Evolutionary conservation across 2,329 filamentous ascomycete species (phyloP).

Genomic region (Didymella keratinophila): DNA sequence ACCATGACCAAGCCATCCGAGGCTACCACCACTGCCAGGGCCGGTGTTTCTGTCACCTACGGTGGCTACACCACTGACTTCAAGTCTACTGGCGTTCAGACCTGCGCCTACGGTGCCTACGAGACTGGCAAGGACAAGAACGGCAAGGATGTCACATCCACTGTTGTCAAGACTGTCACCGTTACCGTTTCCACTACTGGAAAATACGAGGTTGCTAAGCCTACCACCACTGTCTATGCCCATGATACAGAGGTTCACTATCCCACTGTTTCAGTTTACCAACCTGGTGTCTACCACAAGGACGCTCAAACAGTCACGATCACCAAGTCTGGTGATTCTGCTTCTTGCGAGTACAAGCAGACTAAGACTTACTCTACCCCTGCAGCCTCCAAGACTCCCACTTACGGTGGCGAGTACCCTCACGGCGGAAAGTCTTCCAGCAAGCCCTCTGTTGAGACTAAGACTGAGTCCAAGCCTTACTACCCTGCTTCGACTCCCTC

Average conservation of each 20-base stretch:
- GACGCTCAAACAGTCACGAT: conserved; percentile 42
- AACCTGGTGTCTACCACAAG: conserved; percentile 41
- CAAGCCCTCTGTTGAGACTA: not conserved
- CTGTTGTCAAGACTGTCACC: conserved; percentile 36
- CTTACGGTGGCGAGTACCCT: conserved; percentile 11
- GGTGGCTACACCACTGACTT: conserved; percentile 35
- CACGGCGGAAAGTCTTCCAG: not conserved
- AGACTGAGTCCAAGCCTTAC: not conserved
- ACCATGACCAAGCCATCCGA: conserved; percentile 32
- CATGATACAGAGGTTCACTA: conserved; percentile 38
- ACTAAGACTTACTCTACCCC: conserved; percentile 29
- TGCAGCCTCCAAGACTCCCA: conserved; percentile 22
- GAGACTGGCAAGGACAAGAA: conserved; percentile 26
- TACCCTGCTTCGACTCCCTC: not conserved
- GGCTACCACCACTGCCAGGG: conserved; percentile 32
- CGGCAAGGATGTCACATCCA: conserved; percentile 31
- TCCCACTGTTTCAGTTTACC: conserved; percentile 34
- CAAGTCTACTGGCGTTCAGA: conserved; percentile 36
- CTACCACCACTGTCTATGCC: conserved; percentile 43
- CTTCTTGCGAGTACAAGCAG: conserved; percentile 41
- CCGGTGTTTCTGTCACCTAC: conserved; percentile 38
- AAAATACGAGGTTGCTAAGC: conserved; percentile 44
- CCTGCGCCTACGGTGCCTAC: conserved; percentile 36
- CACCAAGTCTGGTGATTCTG: conserved; percentile 40
- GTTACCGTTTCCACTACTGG: conserved; percentile 35